Percentiles rank a stretch among this genome's conserved stretches.
Conservation (phyloP, 805 yeast genomes). For the Candida sphagnicola region DNA sequence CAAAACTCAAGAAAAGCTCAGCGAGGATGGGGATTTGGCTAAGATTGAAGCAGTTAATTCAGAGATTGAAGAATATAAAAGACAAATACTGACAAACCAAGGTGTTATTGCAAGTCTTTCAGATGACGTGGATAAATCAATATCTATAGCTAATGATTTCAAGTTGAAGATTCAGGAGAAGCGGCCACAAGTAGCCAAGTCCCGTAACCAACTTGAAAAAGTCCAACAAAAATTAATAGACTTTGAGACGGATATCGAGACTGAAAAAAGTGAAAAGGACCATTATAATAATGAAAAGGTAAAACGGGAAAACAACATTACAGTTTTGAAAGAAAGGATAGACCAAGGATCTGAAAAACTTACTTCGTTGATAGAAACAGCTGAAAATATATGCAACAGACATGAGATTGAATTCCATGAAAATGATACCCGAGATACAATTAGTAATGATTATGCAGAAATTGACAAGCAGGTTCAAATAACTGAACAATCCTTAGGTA, state of each 20-base stretch:
- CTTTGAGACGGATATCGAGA: constrained; percentile 10
- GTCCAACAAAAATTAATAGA: constrained; percentile 29
- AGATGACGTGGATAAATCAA: constrained; percentile 15
- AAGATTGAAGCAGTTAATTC: constrained; percentile 32
- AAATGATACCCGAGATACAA: constrained; percentile 42
- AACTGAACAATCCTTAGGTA: constrained; percentile 53
- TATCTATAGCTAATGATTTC: constrained; percentile 7
- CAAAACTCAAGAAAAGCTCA: constrained; percentile 34
- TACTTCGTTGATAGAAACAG: constrained; percentile 17
- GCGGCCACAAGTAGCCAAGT: constrained; percentile 15
- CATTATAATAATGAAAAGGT: constrained; percentile 9
- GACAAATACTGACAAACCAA: constrained; percentile 22
- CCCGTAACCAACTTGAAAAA: constrained; percentile 9
- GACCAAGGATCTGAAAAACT: constrained; percentile 4
- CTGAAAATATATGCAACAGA: constrained; percentile 42
- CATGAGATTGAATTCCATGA: constrained; percentile 41
- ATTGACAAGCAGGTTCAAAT: constrained; percentile 45
- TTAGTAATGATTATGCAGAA: constrained; percentile 45
- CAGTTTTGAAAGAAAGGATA: constrained; percentile 4
- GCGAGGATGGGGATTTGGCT: constrained; percentile 43
- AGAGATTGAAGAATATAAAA: constrained; percentile 25
- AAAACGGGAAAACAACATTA: constrained; percentile 5
- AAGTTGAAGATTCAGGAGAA: constrained; percentile 17
- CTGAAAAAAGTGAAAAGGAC: constrained; percentile 1
- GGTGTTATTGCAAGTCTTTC: constrained; percentile 26